These are phyloP conservation scores for Eimeria praecox DNA, from an alignment of 169 alveolate genomes.

Conservation along the genomic window DNA sequence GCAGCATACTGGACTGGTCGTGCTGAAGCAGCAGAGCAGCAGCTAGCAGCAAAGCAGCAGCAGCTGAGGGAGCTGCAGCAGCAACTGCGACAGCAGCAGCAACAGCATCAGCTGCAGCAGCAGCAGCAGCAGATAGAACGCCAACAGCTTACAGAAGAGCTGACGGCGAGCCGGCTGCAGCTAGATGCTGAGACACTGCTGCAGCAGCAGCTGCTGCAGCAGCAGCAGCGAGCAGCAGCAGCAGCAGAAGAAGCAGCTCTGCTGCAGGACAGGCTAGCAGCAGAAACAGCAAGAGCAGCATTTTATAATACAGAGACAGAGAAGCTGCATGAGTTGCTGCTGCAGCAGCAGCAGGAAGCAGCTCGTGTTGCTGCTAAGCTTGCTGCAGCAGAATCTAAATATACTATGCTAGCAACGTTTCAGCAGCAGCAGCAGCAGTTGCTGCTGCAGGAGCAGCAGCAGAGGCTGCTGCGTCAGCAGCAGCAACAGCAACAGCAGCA, in stretches of 20 bases:
- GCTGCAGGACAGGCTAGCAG: constrained; percentile 34
- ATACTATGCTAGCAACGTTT: not conserved
- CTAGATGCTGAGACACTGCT: constrained; percentile 41
- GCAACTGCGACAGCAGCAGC: constrained; percentile 65
- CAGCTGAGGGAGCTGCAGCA: constrained; percentile 61
- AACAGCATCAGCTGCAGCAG: constrained; percentile 45
- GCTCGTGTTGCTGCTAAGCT: constrained; percentile 35
- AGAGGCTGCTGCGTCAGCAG: not conserved
- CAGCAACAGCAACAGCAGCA: not conserved
- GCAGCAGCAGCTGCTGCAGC: constrained; percentile 77
- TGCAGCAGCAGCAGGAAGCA: constrained; percentile 75
- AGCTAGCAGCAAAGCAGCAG: constrained; percentile 65
- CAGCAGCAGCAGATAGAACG: constrained; percentile 51
- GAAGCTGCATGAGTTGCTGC: constrained; percentile 58
- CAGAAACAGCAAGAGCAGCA: constrained; percentile 68
- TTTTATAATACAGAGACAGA: constrained; percentile 7
- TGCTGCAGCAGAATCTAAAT: constrained; percentile 57
- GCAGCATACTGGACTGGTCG: constrained; percentile 54
- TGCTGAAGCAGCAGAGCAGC: constrained; percentile 67
- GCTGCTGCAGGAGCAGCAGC: constrained; percentile 55
- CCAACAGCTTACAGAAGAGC: constrained; percentile 58
- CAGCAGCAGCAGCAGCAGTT: constrained; percentile 69
- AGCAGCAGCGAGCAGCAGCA: constrained; percentile 77
- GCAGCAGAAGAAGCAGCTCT: constrained; percentile 42
- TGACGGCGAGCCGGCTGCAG: constrained; percentile 30